phyloP scores from a whole-genome alignment of 305 asterid genomes.

The Solanum aculeatissimum region DNA sequence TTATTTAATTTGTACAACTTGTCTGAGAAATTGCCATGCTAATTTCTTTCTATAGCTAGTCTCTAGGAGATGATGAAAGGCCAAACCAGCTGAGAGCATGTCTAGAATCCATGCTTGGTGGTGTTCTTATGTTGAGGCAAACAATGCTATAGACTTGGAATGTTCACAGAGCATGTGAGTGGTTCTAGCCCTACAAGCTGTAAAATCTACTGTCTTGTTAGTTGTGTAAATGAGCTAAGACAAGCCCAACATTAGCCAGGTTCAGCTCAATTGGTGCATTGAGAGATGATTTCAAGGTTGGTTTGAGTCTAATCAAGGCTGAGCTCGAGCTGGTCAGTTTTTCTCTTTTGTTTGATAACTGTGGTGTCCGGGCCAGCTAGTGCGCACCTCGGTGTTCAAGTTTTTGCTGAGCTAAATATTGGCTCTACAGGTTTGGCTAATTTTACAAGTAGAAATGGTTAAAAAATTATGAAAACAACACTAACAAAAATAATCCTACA shows the following conservation, averaged over 20 bases:
- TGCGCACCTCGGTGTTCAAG: background rate
- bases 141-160: background rate
- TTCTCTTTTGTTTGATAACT: background rate
- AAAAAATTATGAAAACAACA: background rate
- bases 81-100: background rate
- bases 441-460: background rate
- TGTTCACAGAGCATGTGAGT: background rate
- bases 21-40: background rate
- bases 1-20: background rate
- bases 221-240: background rate
- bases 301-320: background rate
- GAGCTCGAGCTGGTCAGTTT: background rate
- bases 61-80: background rate
- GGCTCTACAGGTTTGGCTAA: background rate
- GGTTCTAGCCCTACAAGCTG: background rate
- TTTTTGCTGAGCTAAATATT: background rate
- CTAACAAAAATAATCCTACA: background rate
- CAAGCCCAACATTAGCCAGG: background rate
- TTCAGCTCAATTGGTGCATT: background rate
- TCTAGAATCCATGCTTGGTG: background rate
- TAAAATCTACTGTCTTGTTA: background rate
- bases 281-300: background rate
- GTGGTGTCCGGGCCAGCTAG: background rate
- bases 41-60: background rate
- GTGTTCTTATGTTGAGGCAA: background rate